phyloP scores from a whole-genome alignment of 2,329 filamentous ascomycete genomes.

The Arthrobotrys pseudoclavata region DNA sequence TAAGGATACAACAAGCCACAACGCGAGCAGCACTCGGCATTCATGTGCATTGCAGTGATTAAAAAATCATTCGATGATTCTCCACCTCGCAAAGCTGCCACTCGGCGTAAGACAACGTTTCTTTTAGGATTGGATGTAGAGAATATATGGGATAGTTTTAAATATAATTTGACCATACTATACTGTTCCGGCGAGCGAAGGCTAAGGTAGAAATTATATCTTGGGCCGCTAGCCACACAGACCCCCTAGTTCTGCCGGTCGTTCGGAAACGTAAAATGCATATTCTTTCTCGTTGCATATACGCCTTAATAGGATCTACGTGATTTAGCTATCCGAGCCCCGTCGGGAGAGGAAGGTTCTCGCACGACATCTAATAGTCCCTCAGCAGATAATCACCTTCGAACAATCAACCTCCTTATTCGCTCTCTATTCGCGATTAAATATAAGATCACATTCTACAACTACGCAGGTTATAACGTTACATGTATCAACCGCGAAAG shows the following conservation, averaged over 20 bases:
- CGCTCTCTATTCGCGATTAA: not conserved
- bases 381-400: not conserved
- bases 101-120: slow-evolving; percentile 2
- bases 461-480: not conserved
- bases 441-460: slow-evolving; percentile 1
- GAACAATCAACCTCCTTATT: not conserved
- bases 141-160: not conserved
- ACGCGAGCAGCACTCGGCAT: slow-evolving; percentile 1
- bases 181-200: not conserved
- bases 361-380: slow-evolving; percentile 16
- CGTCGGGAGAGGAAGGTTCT: slow-evolving; percentile 22
- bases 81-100: not conserved
- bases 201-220: not conserved
- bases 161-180: not conserved
- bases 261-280: not conserved
- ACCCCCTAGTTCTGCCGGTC: not conserved
- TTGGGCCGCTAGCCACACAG: not conserved
- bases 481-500: not conserved
- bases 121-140: not conserved
- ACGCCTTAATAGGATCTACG: not conserved
- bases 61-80: not conserved
- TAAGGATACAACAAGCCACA: slow-evolving; percentile 42
- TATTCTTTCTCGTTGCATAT: not conserved
- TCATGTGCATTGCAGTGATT: not conserved
- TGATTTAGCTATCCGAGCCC: not conserved